Base-by-base conservation (phyloP, 176 grass and related monocot genomes). In the Dactylis glomerata region DNA sequence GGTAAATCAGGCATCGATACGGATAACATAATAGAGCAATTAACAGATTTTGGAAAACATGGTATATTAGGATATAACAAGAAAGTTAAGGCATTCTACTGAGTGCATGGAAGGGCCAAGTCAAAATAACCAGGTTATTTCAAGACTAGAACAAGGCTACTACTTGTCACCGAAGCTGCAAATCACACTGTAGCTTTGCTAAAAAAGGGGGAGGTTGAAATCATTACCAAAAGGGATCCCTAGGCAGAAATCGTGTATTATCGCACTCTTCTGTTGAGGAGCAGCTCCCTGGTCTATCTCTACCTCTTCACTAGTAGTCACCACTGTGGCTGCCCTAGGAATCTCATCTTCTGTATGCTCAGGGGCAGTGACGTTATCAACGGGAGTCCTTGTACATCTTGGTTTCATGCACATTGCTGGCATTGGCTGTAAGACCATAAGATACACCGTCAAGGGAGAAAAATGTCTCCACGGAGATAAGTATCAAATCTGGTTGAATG, bases 181-280 rank as follows among this genome's bases (percentile, higher is more conserved):
- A 81, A 28, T 11, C 17, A 69, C 27, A 51, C 19, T 27, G 24
- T 36, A 54, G 71, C 1, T 22, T 67, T 55, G 45, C 77, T 57
- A 82, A 10, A 81, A 33, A 67, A 83, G 74, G 68, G 75, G 23
- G 11, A 68, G 85, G 23, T 8, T 69, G 70, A 10, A 63, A 51
- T 78, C 79, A 79, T 92, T 93, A 98, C 93, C 96, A 81, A 90
- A 98, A 73, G 93, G 96, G 76, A 98, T 98, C 85, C 93, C 96
- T 7, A 98, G 81, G 78, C 93, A 98, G 87, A 98, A 98, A 72
- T 98, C 96, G 51, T 95, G 96, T 51, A 98, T 98, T 85, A 84
- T 98, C 42, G 96, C 89, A 89, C 65, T 80, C 46, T 89, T 93
- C 56, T 94, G 86, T 20, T 81, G 86, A 66, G 85, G 32, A 65